These are phyloP conservation scores for Ganoderma sinense DNA, from an alignment of 1,284 basidiomycete species.

Conservation along the genomic window DNA sequence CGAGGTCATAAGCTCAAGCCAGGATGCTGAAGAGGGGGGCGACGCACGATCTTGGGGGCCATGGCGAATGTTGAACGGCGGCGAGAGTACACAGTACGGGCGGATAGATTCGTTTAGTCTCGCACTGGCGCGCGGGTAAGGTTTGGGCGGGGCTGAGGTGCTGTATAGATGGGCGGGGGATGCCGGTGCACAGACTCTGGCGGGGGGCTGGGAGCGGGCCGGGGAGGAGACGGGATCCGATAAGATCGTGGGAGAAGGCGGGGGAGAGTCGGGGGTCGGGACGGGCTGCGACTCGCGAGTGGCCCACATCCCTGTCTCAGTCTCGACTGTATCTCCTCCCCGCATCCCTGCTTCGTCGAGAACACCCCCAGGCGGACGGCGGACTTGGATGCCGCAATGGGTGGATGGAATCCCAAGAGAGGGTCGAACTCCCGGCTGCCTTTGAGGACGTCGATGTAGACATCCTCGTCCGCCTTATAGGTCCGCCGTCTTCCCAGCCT, in stretches of 20 bases:
- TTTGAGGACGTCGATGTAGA: conserved; percentile 85
- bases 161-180: conserved; percentile 55
- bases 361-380: conserved; percentile 35
- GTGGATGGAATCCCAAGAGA: conserved; percentile 78
- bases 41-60: conserved; percentile 81
- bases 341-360: conserved; percentile 30
- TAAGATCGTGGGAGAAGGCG: neutral
- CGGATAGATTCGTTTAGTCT: conserved; percentile 30
- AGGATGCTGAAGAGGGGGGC: conserved; percentile 3
- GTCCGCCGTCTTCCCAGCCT: conserved; percentile 48
- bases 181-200: conserved; percentile 27
- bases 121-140: conserved; percentile 43
- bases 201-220: conserved; percentile 11
- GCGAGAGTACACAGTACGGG: conserved; percentile 34
- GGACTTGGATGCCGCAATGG: conserved; percentile 64
- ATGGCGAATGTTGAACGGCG: conserved; percentile 49
- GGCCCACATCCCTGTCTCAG: neutral
- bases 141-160: conserved; percentile 57
- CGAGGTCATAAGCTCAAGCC: conserved; percentile 21
- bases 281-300: neutral
- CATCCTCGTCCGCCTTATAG: conserved; percentile 85
- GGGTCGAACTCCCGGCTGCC: conserved; percentile 75
- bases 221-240: neutral
- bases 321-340: conserved; percentile 1
- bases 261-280: neutral